These are phyloP conservation scores for Halophytophthora polymorphica DNA, from an alignment of 352 stramenopile species.

Conservation along the genomic window DNA sequence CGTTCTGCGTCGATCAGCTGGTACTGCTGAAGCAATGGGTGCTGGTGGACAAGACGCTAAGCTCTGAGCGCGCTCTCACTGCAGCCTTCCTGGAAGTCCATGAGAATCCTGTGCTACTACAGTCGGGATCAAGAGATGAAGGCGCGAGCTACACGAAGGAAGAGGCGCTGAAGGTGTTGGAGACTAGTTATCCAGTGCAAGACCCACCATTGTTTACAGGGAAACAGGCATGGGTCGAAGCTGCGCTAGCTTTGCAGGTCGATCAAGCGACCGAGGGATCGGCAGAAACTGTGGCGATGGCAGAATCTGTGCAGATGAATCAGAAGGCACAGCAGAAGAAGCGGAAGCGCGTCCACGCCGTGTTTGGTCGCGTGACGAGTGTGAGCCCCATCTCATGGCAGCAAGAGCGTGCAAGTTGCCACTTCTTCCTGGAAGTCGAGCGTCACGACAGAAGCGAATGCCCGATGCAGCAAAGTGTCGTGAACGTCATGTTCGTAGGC, in stretches of 20 bases:
- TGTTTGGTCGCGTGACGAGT: slow-evolving; percentile 44
- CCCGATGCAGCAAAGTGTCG: slow-evolving; percentile 22
- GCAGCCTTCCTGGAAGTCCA: slow-evolving; percentile 45
- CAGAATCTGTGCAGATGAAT: background rate
- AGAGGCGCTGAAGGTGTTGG: slow-evolving; percentile 25
- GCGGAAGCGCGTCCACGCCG: slow-evolving; percentile 28
- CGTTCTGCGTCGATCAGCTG: slow-evolving; percentile 37
- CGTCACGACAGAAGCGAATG: background rate
- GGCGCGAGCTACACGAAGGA: slow-evolving; percentile 12
- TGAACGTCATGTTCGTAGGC: slow-evolving; percentile 55
- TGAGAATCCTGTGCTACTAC: slow-evolving; percentile 10
- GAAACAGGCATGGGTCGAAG: slow-evolving; percentile 17
- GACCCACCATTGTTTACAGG: slow-evolving; percentile 51
- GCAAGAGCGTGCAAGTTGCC: slow-evolving; percentile 26
- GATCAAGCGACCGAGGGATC: background rate
- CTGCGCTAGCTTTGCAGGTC: background rate
- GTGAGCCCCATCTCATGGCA: slow-evolving; percentile 60
- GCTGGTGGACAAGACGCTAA: slow-evolving; percentile 30
- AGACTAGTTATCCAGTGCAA: slow-evolving; percentile 26
- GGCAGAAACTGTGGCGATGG: background rate
- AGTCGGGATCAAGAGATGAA: background rate
- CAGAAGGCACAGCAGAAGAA: slow-evolving; percentile 26
- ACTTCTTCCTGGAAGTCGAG: slow-evolving; percentile 74
- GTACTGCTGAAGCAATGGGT: slow-evolving; percentile 61
- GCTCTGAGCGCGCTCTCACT: slow-evolving; percentile 2